Evolutionary conservation across 2,329 filamentous ascomycete species (phyloP), one percentile per base, ranked within the genome.

Genomic region (Alternaria tenuissima): DNA sequence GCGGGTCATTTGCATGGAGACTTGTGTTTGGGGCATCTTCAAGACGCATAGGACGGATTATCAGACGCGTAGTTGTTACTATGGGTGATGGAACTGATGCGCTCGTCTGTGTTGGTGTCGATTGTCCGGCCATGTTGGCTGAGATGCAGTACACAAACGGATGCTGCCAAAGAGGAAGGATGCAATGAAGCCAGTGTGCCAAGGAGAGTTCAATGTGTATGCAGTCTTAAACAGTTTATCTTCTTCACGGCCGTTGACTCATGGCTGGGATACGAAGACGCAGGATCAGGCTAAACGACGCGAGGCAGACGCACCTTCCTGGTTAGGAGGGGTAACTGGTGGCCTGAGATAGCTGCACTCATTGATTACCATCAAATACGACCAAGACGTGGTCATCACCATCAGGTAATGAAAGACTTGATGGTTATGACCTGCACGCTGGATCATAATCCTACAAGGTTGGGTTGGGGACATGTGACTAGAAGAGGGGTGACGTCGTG

Each of bases 21-120:
- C 70, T 43, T 57, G 70, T 61, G 20, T 68, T 68, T 12, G 62
- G 32, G 1, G 68, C 71, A 61, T 81, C 79, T 57, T 67, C 62
- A 8, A 70, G 68, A 55, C 73, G 73, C 67, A 77, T 70, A 28
- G 69, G 65, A 5, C 78, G 75, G 49, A 79, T 60, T 1, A 67
- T 49, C 20, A 78, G 69, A 36, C 70, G 67, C 3, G 62, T 16
- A 9, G 74, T 74, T 16, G 62, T 70, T 54, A 76, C 34, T 49
- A 79, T 73, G 20, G 76, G 69, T 7, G 57, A 1, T 7, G 77
- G 77, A 26, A 72, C 62, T 11, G 71, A 69, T 7, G 53, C 47
- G 16, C 53, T 43, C 47, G 71, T 63, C 30, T 64, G 61, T 20
- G 64, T 55, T 39, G 66, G 56, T 16, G 63, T 67, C 34, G 66